phyloP scores from a whole-genome alignment of 768 basidiomycete genomes.

The Tylopilus plumbeoviolaceoides region DNA sequence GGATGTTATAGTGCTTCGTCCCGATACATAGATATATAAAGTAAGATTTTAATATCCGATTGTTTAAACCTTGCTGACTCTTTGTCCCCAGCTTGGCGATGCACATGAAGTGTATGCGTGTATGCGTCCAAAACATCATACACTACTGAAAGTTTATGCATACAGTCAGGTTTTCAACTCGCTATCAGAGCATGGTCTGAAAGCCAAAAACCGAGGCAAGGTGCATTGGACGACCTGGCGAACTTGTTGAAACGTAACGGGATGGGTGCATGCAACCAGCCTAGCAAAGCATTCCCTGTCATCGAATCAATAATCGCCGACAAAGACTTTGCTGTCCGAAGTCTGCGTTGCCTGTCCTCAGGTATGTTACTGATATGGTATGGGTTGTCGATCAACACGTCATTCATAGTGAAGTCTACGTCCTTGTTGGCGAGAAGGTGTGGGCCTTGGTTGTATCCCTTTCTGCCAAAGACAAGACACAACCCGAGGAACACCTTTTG shows the following conservation, averaged over 20 bases:
- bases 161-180: constrained; percentile 89
- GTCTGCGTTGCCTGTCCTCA: constrained; percentile 76
- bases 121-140: constrained; percentile 79
- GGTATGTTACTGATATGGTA: constrained; percentile 45
- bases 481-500: constrained; percentile 84
- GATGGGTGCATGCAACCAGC: constrained; percentile 70
- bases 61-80: not conserved
- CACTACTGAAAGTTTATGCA: constrained; percentile 90
- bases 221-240: constrained; percentile 77
- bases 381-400: constrained; percentile 6
- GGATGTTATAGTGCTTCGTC: constrained; percentile 81
- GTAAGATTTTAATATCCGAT: constrained; percentile 35
- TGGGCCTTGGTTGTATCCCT: constrained; percentile 76
- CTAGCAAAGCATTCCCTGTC: constrained; percentile 70
- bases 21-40: constrained; percentile 83
- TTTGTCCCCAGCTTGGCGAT: constrained; percentile 74
- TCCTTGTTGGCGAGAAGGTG: constrained; percentile 78
- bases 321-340: constrained; percentile 88
- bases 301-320: constrained; percentile 83
- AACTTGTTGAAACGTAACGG: constrained; percentile 77
- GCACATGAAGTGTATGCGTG: constrained; percentile 76
- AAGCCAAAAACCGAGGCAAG: constrained; percentile 90
- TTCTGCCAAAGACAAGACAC: constrained; percentile 84
- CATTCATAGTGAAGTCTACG: constrained; percentile 67
- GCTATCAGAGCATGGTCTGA: constrained; percentile 82